Percentiles rank a stretch among this genome's conserved stretches.
Conservation (phyloP, 352 stramenopile genomes). For the Phytophthora palmivora region DNA sequence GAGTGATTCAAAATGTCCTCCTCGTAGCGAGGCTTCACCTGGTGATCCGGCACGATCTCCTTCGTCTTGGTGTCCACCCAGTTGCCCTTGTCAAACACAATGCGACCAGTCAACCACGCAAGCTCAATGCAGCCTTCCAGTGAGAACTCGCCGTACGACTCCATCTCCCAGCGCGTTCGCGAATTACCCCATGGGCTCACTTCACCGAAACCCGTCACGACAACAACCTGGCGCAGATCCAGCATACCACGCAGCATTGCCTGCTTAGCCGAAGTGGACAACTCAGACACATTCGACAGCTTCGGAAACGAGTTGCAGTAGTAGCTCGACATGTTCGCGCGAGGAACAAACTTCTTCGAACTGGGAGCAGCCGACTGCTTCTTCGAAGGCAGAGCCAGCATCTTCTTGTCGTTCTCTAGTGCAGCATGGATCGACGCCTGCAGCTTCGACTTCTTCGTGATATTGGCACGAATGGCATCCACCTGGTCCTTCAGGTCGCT, state of each 20-base stretch:
- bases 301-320: constrained; percentile 75
- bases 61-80: constrained; percentile 88
- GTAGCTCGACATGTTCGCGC: constrained; percentile 79
- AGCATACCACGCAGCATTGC: constrained; percentile 73
- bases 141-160: constrained; percentile 90
- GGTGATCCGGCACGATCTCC: constrained; percentile 73
- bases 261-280: constrained; percentile 51
- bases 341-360: constrained; percentile 47
- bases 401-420: constrained; percentile 51
- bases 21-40: constrained; percentile 88
- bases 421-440: constrained; percentile 53
- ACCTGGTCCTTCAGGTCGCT: constrained; percentile 77
- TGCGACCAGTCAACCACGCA: constrained; percentile 86
- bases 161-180: constrained; percentile 91
- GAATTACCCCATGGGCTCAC: constrained; percentile 88
- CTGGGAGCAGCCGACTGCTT: constrained; percentile 17
- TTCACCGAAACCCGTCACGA: constrained; percentile 88
- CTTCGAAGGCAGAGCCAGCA: constrained; percentile 28
- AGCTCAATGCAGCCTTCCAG: constrained; percentile 90
- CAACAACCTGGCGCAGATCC: constrained; percentile 83
- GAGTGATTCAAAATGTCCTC: constrained; percentile 79
- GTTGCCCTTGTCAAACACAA: constrained; percentile 81
- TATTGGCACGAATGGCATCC: constrained; percentile 57
- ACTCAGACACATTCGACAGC: constrained; percentile 43
- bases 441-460: constrained; percentile 66